Percentiles rank a stretch among this genome's conserved stretches.
Evolutionary conservation across 495 filamentous ascomycete species (phyloP).

Genomic region (Acidiella bohemica): DNA sequence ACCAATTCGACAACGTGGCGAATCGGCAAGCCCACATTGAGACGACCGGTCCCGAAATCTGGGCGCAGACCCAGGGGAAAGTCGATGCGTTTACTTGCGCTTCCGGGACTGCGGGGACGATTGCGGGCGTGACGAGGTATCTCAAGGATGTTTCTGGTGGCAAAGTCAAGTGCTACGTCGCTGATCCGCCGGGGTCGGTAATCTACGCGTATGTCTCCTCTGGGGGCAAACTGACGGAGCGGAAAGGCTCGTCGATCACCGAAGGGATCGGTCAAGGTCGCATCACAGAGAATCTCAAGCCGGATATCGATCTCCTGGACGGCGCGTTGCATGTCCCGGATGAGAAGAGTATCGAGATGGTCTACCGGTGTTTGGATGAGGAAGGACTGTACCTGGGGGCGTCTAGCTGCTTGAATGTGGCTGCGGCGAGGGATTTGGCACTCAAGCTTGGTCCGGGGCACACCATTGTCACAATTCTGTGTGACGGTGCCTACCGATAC

Average conservation of each 20-base stretch:
- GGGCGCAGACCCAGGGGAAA: conserved; percentile 78
- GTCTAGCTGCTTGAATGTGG: conserved; percentile 84
- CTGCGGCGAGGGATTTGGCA: conserved; percentile 86
- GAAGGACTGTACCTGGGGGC: conserved; percentile 95
- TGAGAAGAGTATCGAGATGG: conserved; percentile 93
- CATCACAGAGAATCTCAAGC: conserved; percentile 84
- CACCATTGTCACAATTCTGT: conserved; percentile 85
- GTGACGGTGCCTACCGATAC: conserved; percentile 92
- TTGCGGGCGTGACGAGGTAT: conserved; percentile 81
- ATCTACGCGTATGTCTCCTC: conserved; percentile 83
- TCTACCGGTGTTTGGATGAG: conserved; percentile 92
- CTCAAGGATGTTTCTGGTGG: conserved; percentile 73
- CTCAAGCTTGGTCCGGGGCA: conserved; percentile 79
- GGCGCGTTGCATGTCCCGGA: conserved; percentile 77
- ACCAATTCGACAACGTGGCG: conserved; percentile 95
- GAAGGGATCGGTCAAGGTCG: conserved; percentile 96
- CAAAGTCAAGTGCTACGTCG: conserved; percentile 75
- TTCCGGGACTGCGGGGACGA: conserved; percentile 82
- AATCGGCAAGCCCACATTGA: conserved; percentile 92
- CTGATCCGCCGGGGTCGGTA: conserved; percentile 85
- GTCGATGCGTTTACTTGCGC: conserved; percentile 92
- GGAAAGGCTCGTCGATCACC: conserved; percentile 81
- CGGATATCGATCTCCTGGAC: conserved; percentile 73
- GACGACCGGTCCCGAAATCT: conserved; percentile 94
- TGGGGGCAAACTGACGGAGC: conserved; percentile 66